These are phyloP conservation scores for Ilyonectria mors-panacis DNA, from an alignment of 2,329 filamentous ascomycete genomes.

Conservation along the genomic window DNA sequence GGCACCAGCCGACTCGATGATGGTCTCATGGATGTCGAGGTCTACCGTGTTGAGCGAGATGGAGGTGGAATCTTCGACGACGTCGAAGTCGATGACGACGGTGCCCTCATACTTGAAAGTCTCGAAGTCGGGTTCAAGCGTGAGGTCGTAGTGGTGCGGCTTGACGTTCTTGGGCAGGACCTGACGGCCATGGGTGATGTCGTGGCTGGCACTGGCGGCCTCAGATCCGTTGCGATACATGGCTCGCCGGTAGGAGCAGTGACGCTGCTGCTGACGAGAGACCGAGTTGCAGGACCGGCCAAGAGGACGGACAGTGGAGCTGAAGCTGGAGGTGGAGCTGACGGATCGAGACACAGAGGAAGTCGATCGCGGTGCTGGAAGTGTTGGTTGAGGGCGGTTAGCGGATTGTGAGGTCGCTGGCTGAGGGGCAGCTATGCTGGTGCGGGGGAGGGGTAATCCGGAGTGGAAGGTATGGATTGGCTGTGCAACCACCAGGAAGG, in stretches of 20 bases:
- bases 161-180: conserved; percentile 93
- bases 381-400: background rate
- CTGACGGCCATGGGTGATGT: conserved; percentile 69
- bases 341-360: conserved; percentile 3
- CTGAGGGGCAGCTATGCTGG: conserved; percentile 39
- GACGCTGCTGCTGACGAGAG: conserved; percentile 41
- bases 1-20: conserved; percentile 61
- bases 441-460: conserved; percentile 46
- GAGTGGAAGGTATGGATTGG: conserved; percentile 44
- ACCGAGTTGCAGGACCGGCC: conserved; percentile 21
- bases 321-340: background rate
- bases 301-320: conserved; percentile 1
- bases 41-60: conserved; percentile 92
- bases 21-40: conserved; percentile 82
- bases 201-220: conserved; percentile 42
- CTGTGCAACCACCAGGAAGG: conserved; percentile 19
- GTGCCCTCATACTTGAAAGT: conserved; percentile 90
- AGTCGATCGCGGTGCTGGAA: background rate
- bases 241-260: conserved; percentile 50
- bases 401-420: conserved; percentile 12
- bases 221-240: conserved; percentile 49
- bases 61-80: conserved; percentile 85
- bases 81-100: conserved; percentile 89
- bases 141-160: conserved; percentile 92
- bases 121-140: conserved; percentile 90